Evolutionary conservation across 495 filamentous ascomycete genomes (phyloP).

Genomic region (Penicillium canescens): DNA sequence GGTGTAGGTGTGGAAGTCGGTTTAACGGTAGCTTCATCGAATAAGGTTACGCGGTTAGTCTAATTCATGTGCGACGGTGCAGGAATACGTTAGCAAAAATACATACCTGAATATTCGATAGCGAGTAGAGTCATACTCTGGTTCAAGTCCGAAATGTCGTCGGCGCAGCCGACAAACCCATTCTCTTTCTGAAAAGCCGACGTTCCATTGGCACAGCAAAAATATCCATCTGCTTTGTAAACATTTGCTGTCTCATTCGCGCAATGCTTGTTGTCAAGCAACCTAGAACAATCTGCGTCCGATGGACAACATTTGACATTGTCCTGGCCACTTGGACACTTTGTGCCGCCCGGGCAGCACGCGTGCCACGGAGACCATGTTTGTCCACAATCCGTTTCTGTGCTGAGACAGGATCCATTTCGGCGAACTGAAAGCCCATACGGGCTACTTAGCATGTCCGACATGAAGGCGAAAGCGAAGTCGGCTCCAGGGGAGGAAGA

Average conservation of each 20-base stretch:
- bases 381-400: not conserved
- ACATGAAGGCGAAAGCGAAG: not conserved
- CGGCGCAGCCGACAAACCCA: conserved; percentile 1
- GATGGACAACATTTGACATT: conserved; percentile 7
- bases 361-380: conserved; percentile 4
- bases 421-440: conserved; percentile 5
- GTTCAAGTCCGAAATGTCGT: not conserved
- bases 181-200: not conserved
- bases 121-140: not conserved
- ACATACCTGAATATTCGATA: conserved; percentile 2
- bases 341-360: conserved; percentile 4
- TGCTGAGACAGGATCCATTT: conserved; percentile 5
- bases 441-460: conserved; percentile 2
- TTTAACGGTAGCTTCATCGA: too few relatives aligned
- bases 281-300: conserved; percentile 1
- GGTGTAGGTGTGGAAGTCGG: not conserved
- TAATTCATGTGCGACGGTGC: too few relatives aligned
- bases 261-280: conserved; percentile 2
- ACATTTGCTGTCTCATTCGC: conserved; percentile 10
- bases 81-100: not conserved
- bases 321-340: not conserved
- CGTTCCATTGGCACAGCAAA: not conserved
- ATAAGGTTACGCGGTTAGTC: too few relatives aligned
- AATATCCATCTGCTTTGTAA: conserved; percentile 1
- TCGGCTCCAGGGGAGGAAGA: not conserved